These are phyloP conservation scores for Lactifluus rugatus DNA, from an alignment of 768 basidiomycete species.

Conservation along the genomic window DNA sequence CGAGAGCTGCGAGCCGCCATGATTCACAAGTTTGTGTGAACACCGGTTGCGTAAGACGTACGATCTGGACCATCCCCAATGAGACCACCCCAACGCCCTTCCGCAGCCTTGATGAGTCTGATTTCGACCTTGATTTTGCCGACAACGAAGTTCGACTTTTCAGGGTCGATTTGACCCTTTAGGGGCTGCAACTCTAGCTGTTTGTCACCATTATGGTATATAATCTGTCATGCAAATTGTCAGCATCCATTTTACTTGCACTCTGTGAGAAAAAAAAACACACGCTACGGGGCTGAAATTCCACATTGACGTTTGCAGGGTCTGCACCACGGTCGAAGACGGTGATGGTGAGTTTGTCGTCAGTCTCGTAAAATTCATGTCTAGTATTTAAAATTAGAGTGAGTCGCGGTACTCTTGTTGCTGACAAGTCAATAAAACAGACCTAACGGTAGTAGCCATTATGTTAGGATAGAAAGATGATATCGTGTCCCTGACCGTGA, in stretches of 20 bases:
- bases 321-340: conserved; percentile 74
- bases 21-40: neutral
- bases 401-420: neutral
- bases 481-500: neutral
- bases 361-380: conserved; percentile 84
- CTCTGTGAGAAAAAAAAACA: neutral
- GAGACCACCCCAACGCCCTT: conserved; percentile 66
- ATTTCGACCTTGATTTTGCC: conserved; percentile 87
- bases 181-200: conserved; percentile 67
- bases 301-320: conserved; percentile 48
- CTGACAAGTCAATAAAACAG: neutral
- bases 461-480: neutral
- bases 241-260: neutral
- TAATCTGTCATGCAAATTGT: conserved; percentile 30
- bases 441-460: conserved; percentile 14
- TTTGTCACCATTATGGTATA: conserved; percentile 62
- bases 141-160: conserved; percentile 52
- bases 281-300: conserved; percentile 59
- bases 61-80: conserved; percentile 70
- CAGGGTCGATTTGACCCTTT: conserved; percentile 67
- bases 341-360: conserved; percentile 61
- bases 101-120: conserved; percentile 54
- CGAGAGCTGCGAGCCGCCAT: conserved; percentile 23
- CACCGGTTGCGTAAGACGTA: conserved; percentile 29
- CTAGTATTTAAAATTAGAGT: neutral